Base-by-base conservation (phyloP, 495 filamentous ascomycete genomes). In the Aspergillus heteromorphus region DNA sequence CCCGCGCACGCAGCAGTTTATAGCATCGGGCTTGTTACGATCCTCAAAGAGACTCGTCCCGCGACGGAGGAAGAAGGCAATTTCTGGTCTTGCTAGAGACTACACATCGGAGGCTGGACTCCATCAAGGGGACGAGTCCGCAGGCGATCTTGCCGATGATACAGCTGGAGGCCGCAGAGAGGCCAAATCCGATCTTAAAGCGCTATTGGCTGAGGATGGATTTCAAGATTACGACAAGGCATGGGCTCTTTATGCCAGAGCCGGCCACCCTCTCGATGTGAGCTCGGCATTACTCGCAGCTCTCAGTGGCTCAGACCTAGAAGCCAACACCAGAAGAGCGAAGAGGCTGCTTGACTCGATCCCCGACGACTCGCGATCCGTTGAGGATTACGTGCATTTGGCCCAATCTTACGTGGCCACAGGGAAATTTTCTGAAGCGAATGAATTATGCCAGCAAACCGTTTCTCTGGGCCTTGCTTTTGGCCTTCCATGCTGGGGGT, bases 341-440 rank as follows among this genome's bases (percentile, higher is more conserved):
- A 65, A 71, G 51, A 57, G 67, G 8, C 19, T 81, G 4, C 79
- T 83, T 53, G 54, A 73, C 20, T 25, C 40, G 13, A 75, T 79
- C 40, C 50, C 68, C 18, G 30, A 50, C 1, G 31, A 65, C 14
- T 47, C 61, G 18, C 68, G 74, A 20, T 62, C 65, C 1, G 56
- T 56, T 13, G 59, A 65, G 6, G 71, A 79, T 58, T 82, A 75
- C 55, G 50, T 62, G 18, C 53, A 65, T 43, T 60, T 76, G 40
- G 57, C 62, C 16, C 51, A 51, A 23, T 74, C 72, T 14, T 61
- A 65, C 23, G 34, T 68, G 16, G 41, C 49, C 17, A 34, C 45
- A n/a, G 52, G 55, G 40, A 55, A 62, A 17, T 16, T 36, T 2
- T 27, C 18, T 51, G 56, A 71, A 57, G 42, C 62, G 63, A 40